Evolutionary conservation across 371 early-diverging fungal genomes (phyloP).

Genomic region (Rhizomucor pusillus): DNA sequence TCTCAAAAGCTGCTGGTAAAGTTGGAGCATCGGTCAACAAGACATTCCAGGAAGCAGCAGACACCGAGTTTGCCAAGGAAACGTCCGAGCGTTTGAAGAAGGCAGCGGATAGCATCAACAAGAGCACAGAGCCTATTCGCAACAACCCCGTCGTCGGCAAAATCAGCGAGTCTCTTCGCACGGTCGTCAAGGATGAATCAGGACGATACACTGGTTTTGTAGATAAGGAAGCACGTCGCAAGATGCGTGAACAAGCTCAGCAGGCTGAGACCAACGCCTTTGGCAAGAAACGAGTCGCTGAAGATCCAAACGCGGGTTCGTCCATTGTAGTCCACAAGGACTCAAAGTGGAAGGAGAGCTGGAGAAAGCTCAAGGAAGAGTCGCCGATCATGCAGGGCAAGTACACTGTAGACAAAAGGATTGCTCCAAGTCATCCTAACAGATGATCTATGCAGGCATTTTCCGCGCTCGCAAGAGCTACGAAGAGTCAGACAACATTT

Average conservation of each 20-base stretch:
- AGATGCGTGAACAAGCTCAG: conserved; percentile 57
- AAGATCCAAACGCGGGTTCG: conserved; percentile 75
- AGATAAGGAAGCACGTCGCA: conserved; percentile 71
- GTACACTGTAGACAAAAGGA: no score
- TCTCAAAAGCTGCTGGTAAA: conserved; percentile 72
- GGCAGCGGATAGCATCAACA: conserved; percentile 53
- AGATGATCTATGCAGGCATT: no score
- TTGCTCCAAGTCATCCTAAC: background rate
- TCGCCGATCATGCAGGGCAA: conserved; percentile 82
- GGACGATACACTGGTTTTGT: conserved; percentile 78
- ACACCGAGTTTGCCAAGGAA: conserved; percentile 79
- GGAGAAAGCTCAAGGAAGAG: conserved; percentile 90
- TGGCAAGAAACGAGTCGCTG: conserved; percentile 22
- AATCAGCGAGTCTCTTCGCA: conserved; percentile 67
- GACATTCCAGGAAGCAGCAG: conserved; percentile 82
- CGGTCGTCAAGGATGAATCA: conserved; percentile 71
- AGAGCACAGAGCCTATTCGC: conserved; percentile 73
- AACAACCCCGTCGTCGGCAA: conserved; percentile 73
- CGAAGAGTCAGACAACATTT: conserved; percentile 89
- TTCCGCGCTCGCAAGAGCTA: conserved; percentile 76
- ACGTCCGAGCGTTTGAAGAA: conserved; percentile 75
- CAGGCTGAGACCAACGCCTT: conserved; percentile 18
- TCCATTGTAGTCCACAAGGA: conserved; percentile 90
- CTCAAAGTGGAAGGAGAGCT: conserved; percentile 88
- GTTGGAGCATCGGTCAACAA: conserved; percentile 75